A percentile compares a stretch with the other conserved stretches of the same genome.
Conservation (phyloP, 371 early-diverging fungal species). For the Apophysomyces variabilis region DNA sequence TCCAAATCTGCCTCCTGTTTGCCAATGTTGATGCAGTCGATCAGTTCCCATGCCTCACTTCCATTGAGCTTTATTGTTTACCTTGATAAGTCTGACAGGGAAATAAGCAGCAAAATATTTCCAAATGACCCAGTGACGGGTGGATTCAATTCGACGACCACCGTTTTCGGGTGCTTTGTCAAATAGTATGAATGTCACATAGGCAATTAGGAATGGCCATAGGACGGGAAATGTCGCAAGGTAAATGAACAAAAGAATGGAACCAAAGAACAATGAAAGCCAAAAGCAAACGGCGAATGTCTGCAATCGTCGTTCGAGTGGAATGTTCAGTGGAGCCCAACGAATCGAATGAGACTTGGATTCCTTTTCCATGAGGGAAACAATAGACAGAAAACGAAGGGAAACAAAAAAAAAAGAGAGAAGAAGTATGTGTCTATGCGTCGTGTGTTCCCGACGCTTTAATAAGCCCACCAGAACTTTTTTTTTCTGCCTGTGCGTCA, state of each 20-base stretch:
- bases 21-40: not conserved
- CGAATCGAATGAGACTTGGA: slow-evolving; percentile 27
- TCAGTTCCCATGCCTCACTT: not conserved
- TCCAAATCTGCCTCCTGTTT: slow-evolving; percentile 6
- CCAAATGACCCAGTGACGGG: slow-evolving; percentile 66
- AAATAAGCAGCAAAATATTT: slow-evolving; percentile 80
- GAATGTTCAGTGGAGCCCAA: slow-evolving; percentile 67
- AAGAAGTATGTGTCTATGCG: not conserved
- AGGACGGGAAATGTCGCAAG: slow-evolving; percentile 50
- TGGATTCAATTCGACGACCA: slow-evolving; percentile 65
- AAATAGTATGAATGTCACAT: slow-evolving; percentile 61
- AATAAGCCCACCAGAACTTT: not conserved
- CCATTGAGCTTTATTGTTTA: slow-evolving; percentile 25
- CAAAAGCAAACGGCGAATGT: slow-evolving; percentile 69
- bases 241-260: slow-evolving; percentile 50
- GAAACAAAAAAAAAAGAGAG: not conserved
- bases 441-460: not conserved
- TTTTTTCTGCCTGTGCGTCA: not conserved
- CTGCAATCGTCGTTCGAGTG: slow-evolving; percentile 74
- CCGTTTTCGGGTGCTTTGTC: slow-evolving; percentile 72
- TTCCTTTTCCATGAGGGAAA: not conserved
- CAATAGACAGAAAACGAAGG: not conserved
- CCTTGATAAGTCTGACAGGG: slow-evolving; percentile 76
- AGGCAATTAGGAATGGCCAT: slow-evolving; percentile 71
- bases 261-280: slow-evolving; percentile 61